Base-by-base conservation (phyloP, 192 early-diverging fungal genomes). In the Umbelopsis sp. region DNA sequence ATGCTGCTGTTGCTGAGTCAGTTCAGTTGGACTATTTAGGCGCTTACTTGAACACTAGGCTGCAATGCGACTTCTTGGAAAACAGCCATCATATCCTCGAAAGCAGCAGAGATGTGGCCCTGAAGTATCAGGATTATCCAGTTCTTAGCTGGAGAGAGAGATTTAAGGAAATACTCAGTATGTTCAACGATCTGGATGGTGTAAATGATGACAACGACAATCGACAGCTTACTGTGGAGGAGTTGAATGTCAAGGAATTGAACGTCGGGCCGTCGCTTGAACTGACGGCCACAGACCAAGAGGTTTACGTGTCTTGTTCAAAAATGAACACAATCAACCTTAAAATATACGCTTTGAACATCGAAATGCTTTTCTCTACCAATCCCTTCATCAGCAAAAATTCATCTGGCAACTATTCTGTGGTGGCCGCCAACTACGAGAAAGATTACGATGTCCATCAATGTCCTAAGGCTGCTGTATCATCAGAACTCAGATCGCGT, bases 361-460 rank as follows among this genome's bases (percentile, higher is more conserved):
- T 79, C 16, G 84, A 85, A 68, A 75, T 78, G 16, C 81, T 83
- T 71, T 85, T 85, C 64, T 85, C 84, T 0, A 70, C 64, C 33
- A 78, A 73, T 12, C 81, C 84, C 8, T 79, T 85, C 45, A 53
- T 79, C 5, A 45, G 45, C 46, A 68, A 61, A 21, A 53, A 65
- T 16, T 46, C 66, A 1, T 55, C 71, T 22, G 55, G 61, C 16
- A 68, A 74, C 6, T 70, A 72, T 45, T 76, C 75, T 15, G 80
- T 81, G 55, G 74, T 79, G n/a, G 80, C 81, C 2, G 75, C 82
- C 1, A 81, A 77, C 16, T 73, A 85, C 22, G 70, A 49, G 8
- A 69, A 78, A 46, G 71, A 50, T 13, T 66, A 72, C 22, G 25
- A 52, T 9, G 49, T 78, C 0, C 12, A 61, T 12, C 33, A 48